Conservation (phyloP, 768 basidiomycete genomes). For the Galerina marginata region DNA sequence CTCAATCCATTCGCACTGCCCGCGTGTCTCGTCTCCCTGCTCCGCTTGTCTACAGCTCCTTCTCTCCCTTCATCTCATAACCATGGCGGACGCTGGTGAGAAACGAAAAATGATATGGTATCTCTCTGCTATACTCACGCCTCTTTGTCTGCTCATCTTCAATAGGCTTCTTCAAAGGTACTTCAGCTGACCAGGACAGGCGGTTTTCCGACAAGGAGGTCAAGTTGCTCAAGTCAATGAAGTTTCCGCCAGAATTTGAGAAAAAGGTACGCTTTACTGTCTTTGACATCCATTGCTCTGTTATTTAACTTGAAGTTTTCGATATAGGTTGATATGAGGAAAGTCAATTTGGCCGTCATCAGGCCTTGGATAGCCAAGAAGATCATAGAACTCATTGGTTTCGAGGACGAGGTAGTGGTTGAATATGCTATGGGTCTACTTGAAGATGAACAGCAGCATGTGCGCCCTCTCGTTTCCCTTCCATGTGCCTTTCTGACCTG, state of each 20-base stretch:
- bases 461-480: slow-evolving; percentile 39
- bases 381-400: slow-evolving; percentile 86
- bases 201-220: slow-evolving; percentile 95
- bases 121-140: slow-evolving; percentile 25
- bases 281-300: neutral
- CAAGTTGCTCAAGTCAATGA: slow-evolving; percentile 85
- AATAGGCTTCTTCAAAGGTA: slow-evolving; percentile 87
- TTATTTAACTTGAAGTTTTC: neutral
- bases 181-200: slow-evolving; percentile 88
- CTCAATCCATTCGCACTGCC: too few species aligned
- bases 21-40: too few species aligned
- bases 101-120: slow-evolving; percentile 30
- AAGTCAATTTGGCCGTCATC: slow-evolving; percentile 92
- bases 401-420: slow-evolving; percentile 96
- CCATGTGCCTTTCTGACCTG: neutral
- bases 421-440: slow-evolving; percentile 96
- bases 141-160: slow-evolving; percentile 21
- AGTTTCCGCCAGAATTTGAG: slow-evolving; percentile 89
- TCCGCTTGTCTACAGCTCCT: too few species aligned
- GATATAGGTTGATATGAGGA: slow-evolving; percentile 86
- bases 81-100: slow-evolving; percentile 68
- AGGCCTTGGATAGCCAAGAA: slow-evolving; percentile 96
- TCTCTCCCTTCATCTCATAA: slow-evolving; percentile 2
- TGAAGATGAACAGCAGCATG: slow-evolving; percentile 85
- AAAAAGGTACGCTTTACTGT: slow-evolving; percentile 65